phyloP scores from a whole-genome alignment of 1,284 basidiomycete genomes.

The Malassezia sympodialis region DNA sequence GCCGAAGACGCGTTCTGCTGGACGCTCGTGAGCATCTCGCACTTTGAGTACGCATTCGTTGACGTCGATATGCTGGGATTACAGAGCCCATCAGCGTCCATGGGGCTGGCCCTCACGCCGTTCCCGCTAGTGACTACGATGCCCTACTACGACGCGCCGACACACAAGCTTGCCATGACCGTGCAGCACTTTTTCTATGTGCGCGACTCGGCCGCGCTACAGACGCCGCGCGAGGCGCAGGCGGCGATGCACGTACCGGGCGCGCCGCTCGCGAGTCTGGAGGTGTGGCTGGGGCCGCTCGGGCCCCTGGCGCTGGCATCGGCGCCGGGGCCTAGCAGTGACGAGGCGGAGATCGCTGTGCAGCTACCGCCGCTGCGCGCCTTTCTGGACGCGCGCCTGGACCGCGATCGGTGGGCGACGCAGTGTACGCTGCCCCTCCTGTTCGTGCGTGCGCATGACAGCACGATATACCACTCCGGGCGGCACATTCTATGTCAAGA shows the following conservation, averaged over 20 bases:
- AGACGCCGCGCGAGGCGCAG: neutral
- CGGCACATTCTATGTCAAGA: constrained; percentile 33
- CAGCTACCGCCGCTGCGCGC: constrained; percentile 24
- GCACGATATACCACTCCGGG: constrained; percentile 37
- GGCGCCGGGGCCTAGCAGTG: constrained; percentile 6
- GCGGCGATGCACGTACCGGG: constrained; percentile 48
- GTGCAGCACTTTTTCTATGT: constrained; percentile 65
- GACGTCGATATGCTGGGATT: constrained; percentile 71
- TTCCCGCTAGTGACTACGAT: constrained; percentile 75
- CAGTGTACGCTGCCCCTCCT: constrained; percentile 34
- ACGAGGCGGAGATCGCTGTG: constrained; percentile 25
- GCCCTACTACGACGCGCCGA: constrained; percentile 62
- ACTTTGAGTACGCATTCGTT: constrained; percentile 88
- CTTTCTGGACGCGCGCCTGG: constrained; percentile 18
- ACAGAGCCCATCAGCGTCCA: constrained; percentile 58
- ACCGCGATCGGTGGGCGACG: neutral
- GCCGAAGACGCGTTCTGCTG: constrained; percentile 89
- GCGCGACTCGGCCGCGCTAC: constrained; percentile 7
- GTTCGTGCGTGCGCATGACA: constrained; percentile 39
- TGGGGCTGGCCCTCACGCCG: constrained; percentile 57
- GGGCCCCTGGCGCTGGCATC: constrained; percentile 59
- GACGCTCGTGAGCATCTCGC: constrained; percentile 88
- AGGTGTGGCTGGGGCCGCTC: constrained; percentile 77
- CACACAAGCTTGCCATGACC: constrained; percentile 67
- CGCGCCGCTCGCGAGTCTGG: constrained; percentile 55